A percentile compares a stretch with the other conserved stretches of the same genome.
phyloP scores from a whole-genome alignment of 1,139 yeast species.

The Hansenula lynferdii region DNA sequence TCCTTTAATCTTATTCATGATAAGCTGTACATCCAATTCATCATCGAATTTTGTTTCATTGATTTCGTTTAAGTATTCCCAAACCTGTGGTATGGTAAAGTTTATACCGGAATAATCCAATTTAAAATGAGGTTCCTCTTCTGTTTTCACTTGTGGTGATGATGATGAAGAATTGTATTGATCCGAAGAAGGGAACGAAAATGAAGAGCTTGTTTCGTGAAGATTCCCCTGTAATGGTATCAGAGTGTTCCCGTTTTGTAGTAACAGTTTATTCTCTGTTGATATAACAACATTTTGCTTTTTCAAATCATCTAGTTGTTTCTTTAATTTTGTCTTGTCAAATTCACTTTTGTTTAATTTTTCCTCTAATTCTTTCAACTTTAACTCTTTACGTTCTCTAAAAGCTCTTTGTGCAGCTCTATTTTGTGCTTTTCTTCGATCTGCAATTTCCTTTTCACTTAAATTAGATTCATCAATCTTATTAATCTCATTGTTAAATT shows the following conservation, averaged over 20 bases:
- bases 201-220: constrained; percentile 4
- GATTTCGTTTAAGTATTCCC: constrained; percentile 67
- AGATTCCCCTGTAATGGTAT: background rate
- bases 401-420: constrained; percentile 90
- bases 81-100: constrained; percentile 71
- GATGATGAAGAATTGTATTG: no score
- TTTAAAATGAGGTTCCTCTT: background rate
- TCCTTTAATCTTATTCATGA: constrained; percentile 59
- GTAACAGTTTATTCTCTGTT: constrained; percentile 55
- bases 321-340: constrained; percentile 46
- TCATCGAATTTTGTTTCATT: constrained; percentile 52
- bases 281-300: constrained; percentile 49
- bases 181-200: constrained; percentile 27
- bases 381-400: constrained; percentile 77
- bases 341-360: constrained; percentile 57
- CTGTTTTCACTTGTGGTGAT: constrained; percentile 7
- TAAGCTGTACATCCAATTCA: constrained; percentile 48
- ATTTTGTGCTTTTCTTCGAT: constrained; percentile 61
- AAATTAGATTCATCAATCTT: constrained; percentile 7
- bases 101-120: constrained; percentile 29
- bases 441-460: constrained; percentile 18
- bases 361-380: constrained; percentile 61
- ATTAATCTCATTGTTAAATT: constrained; percentile 5
- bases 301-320: constrained; percentile 50
- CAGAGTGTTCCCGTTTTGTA: constrained; percentile 19